Evolutionary conservation across 106 monocot species (phyloP), one percentile per base, ranked within the genome.

Genomic region (Platanthera guangdongensis): DNA sequence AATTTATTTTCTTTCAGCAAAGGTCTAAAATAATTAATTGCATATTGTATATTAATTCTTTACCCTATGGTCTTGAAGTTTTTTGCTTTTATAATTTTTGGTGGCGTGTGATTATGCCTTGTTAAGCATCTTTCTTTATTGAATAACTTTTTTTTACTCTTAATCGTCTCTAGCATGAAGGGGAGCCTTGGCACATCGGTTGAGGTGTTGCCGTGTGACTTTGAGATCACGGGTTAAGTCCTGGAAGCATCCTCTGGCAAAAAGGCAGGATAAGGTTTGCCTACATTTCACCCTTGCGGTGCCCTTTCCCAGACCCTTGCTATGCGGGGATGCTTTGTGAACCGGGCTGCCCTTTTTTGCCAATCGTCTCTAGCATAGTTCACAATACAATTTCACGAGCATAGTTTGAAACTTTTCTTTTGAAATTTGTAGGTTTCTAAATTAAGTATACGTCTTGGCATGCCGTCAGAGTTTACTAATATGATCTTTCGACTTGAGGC

Each of bases 381-480:
- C 21, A 49, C 49, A 1, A 14, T 72, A 48, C 49, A 21, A 16
- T 72, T 47, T 72, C 50, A 72, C 7, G 49, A 25, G 6, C 18
- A 72, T 50, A 13, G 6, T 60, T 49, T 72, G 49, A 72, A 72
- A 11, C 11, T 48, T 48, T 14, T 14, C 15, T 5, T 48, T 48
- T 71, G 16, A 47, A 71, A 71, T 16, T 18, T 71, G 47, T n/a
- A 95, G 95, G 81, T 93, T 5, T 68, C 47, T 45, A 81, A 87
- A 55, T 51, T 89, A 68, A 93, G 95, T 71, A 80, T 87, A 81
- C 83, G 79, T 74, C 75, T 70, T 78, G 87, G 82, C 46, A 71
- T 96, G 30, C 47, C 82, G 55, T 96, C 93, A 3, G 95, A 96
- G 80, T 91, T 86, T 57, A 93, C 93, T 50, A 55, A 73, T 72